Evolutionary conservation across 2,329 filamentous ascomycete genomes (phyloP).

Genomic region (Clarireedia homoeocarpa): DNA sequence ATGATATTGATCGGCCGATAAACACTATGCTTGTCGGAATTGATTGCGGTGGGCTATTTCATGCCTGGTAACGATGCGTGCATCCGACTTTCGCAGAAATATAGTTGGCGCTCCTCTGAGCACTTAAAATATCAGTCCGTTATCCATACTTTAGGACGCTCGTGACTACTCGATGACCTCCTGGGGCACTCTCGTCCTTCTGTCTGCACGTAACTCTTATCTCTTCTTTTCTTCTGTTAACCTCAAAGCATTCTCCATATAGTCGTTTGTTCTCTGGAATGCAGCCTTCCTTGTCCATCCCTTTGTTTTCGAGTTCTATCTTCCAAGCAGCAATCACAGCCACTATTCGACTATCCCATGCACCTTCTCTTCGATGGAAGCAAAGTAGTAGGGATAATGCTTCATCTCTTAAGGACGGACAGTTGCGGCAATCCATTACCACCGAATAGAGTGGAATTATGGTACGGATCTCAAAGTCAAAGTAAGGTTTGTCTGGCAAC

Average conservation of each 20-base stretch:
- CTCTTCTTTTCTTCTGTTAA: constrained; percentile 12
- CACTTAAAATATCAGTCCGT: background rate
- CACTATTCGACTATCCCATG: constrained; percentile 46
- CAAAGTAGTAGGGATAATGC: constrained; percentile 54
- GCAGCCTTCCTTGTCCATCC: constrained; percentile 15
- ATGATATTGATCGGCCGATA: too few relatives aligned
- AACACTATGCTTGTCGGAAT: too few relatives aligned
- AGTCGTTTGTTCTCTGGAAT: constrained; percentile 14
- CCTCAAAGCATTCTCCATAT: constrained; percentile 16
- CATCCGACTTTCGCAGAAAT: too few relatives aligned
- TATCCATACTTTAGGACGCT: background rate
- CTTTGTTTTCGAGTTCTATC: constrained; percentile 21
- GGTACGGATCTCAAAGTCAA: constrained; percentile 34
- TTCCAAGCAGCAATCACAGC: constrained; percentile 21
- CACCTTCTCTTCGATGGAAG: constrained; percentile 55
- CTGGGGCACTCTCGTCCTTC: constrained; percentile 1
- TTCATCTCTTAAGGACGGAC: constrained; percentile 42
- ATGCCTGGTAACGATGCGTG: too few relatives aligned
- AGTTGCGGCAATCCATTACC: constrained; percentile 55
- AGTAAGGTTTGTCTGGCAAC: constrained; percentile 1
- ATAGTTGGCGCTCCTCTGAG: too few relatives aligned
- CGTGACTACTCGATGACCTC: background rate
- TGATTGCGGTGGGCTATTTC: too few relatives aligned
- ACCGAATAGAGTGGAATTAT: constrained; percentile 56
- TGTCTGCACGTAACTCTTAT: constrained; percentile 13